These are phyloP conservation scores for Apium graveolens DNA, from an alignment of 129 eudicot genomes.

Conservation along the genomic window DNA sequence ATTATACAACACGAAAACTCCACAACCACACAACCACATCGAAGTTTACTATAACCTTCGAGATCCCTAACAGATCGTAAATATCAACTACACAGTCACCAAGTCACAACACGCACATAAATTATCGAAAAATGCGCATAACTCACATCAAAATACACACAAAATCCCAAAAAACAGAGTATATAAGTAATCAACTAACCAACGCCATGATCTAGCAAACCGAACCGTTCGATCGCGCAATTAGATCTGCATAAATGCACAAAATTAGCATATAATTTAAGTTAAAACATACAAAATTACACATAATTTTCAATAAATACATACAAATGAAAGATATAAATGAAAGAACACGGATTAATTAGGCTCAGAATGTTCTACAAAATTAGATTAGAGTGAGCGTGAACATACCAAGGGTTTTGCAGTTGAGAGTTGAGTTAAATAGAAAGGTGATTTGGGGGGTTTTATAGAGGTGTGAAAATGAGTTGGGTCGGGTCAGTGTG, in stretches of 20 bases:
- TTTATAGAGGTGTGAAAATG: not conserved
- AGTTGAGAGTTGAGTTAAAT: not conserved
- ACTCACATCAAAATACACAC: not conserved
- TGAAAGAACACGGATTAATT: not conserved
- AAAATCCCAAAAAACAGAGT: not conserved
- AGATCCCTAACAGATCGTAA: not conserved
- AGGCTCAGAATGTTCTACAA: not conserved
- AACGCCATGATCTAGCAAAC: conserved; percentile 48
- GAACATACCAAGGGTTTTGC: not conserved
- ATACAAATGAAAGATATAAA: no score
- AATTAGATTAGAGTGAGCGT: not conserved
- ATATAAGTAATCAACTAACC: conserved; percentile 28
- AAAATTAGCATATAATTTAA: not conserved
- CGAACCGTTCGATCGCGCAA: conserved; percentile 20
- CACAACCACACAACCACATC: not conserved
- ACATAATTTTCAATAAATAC: not conserved
- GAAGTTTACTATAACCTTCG: not conserved
- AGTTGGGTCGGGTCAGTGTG: not conserved
- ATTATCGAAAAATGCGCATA: not conserved
- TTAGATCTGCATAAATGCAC: conserved; percentile 11
- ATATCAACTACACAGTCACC: not conserved
- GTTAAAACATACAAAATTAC: not conserved
- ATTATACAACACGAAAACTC: not conserved
- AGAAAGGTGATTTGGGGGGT: not conserved
- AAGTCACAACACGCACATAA: not conserved